phyloP scores from a whole-genome alignment of 2,329 filamentous ascomycete species.

The Sclerotinia glacialis region DNA sequence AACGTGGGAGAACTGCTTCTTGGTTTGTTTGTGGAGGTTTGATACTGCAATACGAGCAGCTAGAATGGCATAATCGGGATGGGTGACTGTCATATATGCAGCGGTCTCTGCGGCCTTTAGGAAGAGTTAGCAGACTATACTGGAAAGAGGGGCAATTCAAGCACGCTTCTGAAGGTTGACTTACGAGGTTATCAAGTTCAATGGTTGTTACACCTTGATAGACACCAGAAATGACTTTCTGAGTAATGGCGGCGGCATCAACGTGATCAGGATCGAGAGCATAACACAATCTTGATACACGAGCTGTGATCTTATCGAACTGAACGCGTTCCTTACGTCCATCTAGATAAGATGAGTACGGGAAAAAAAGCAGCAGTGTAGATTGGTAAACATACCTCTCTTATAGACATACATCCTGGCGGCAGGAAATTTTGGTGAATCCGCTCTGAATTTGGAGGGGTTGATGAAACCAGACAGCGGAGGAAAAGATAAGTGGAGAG shows the following conservation, averaged over 20 bases:
- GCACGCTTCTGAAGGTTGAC: constrained; percentile 42
- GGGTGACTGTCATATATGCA: constrained; percentile 99
- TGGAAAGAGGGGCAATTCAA: constrained; percentile 14
- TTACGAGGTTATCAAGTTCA: constrained; percentile 93
- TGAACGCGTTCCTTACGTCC: constrained; percentile 99
- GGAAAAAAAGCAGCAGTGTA: too few species aligned
- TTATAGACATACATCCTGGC: constrained; percentile 41
- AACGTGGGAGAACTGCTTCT: constrained; percentile 99
- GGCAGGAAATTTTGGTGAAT: constrained; percentile 25
- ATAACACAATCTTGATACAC: constrained; percentile 96
- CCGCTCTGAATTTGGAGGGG: constrained; percentile 24
- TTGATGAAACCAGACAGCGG: constrained; percentile 15
- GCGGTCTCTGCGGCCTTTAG: constrained; percentile 91
- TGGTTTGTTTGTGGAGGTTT: constrained; percentile 99
- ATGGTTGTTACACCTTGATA: constrained; percentile 97
- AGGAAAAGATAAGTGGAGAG: constrained; percentile 11
- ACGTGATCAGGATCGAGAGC: constrained; percentile 94
- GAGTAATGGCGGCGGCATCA: constrained; percentile 95
- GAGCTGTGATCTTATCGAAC: constrained; percentile 99
- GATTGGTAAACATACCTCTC: constrained; percentile 38
- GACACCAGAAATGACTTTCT: constrained; percentile 99
- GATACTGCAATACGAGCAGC: constrained; percentile 98
- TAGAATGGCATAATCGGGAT: constrained; percentile 98
- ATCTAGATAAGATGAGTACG: constrained; percentile 54
- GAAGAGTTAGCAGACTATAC: constrained; percentile 28